Evolutionary conservation across 148 eudicot genomes (phyloP), one percentile per base, ranked within the genome.

Genomic region (Camellia lanceoleosa): DNA sequence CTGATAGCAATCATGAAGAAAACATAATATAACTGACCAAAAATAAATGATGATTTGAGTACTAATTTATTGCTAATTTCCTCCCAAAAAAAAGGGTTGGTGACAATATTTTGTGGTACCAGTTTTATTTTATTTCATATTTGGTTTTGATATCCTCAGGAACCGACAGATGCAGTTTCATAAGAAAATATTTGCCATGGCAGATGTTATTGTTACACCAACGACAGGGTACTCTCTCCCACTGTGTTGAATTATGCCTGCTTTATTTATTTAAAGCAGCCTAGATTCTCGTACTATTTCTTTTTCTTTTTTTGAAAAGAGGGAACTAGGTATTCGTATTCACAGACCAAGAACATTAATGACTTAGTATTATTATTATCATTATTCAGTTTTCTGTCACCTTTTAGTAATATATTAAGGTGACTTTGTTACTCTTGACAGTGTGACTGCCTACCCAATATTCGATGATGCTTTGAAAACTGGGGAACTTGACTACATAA

Each of bases 401-500:
- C 15, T 56, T 60, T 42, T 44, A n/a, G 44, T 60, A 20, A 18
- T 68, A 65, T 52, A 15, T 72, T 14, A 71, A 38, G 2, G 13
- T 38, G 38, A 38, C 13, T n/a, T 23, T 82, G 65, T 44, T 60
- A 38, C 52, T 72, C 62, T 61, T 55, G 41, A 68, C 88, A 95
- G 99, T 70, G 95, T 96, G 62, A 96, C 97, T 3, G 98, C 99
- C 12, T 91, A 90, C 78, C 41, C 83, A 47, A 86, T 93, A 73
- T 78, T 85, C 75, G 89, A 96, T 64, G 97, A 92, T 81, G 92
- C 92, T 74, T 41, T 79, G 23, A 44, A 81, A 80, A 87, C 97
- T 6, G 99, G 99, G 47, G 99, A 96, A 87, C 92, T 94, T 10
- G 98, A 93, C 84, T 94, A 94, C 88, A 86, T 94, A 51, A 93